Base-by-base conservation (phyloP, 208 protist genomes). In the Perkinsela sp. region DNA sequence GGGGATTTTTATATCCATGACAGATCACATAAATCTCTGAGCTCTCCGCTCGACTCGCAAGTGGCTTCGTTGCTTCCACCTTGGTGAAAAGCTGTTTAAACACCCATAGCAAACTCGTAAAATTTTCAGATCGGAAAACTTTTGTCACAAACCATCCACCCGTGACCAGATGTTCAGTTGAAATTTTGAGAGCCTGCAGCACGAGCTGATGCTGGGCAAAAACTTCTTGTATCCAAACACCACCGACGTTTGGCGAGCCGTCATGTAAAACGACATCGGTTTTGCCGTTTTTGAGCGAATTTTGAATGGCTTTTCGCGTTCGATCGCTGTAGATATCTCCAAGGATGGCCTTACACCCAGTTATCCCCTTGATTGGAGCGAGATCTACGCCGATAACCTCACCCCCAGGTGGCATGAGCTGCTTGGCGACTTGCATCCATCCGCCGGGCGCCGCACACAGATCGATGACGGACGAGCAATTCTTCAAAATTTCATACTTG, bases 21-120 rank as follows among this genome's bases (percentile, higher is more conserved):
- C 96, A 98, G 28, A 97, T 92, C 31, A 98, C 93, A 77, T 97
- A 99, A 71, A 98, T 98, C 75, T 99, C 96, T 6, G 96, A 94
- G 29, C 96, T 98, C 66, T 90, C 88, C 80, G 94, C 94, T 78
- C 93, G 86, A 28, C 95, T 98, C 1, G 95, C 85, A 57, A 80
- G 75, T 66, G 96, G 96, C 85, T 98, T 99, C 28, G 95, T 97
- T 0, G 88, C 86, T 74, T 97, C 90, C 31, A 99, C 96, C 76
- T 94, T 95, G 6, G 93, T 83, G 75, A 99, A 99, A 16, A 99
- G 80, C 78, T 97, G 84, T 70, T 96, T 90, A 65, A 98, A 83
- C 66, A 98, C 95, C 88, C 89, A 98, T 32, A 99, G 73, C 15
- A 99, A 83, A 57, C 93, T 86, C 72, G 96, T 92, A 81, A 98